These are phyloP conservation scores for Fraxinus ornus DNA, from an alignment of 305 asterid species.

Conservation along the genomic window DNA sequence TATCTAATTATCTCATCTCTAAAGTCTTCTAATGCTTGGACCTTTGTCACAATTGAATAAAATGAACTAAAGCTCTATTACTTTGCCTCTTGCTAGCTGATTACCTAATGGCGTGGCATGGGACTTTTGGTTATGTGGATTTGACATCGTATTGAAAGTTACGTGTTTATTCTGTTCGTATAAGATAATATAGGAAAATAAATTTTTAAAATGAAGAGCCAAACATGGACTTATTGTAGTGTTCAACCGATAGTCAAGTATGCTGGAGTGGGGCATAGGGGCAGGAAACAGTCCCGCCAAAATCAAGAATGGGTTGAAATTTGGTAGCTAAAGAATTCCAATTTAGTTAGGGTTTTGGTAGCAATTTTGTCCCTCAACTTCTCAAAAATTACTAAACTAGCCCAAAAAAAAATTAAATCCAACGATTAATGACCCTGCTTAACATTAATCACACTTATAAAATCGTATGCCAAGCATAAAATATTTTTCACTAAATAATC, in stretches of 20 bases:
- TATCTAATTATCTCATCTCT: conserved; percentile 36
- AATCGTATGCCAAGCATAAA: not conserved
- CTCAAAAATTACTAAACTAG: not conserved
- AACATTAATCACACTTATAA: not conserved
- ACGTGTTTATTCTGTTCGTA: no score
- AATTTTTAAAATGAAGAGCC: no score
- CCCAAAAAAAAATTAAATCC: not conserved
- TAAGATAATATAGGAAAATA: no score
- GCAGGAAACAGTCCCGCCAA: not conserved
- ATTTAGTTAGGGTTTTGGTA: not conserved
- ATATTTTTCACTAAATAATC: not conserved
- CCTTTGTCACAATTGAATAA: not conserved
- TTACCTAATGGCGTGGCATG: not conserved
- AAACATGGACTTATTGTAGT: not conserved
- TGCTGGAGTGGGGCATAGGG: not conserved
- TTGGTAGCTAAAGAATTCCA: not conserved
- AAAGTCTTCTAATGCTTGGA: not conserved
- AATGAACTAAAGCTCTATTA: not conserved
- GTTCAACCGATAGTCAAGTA: not conserved
- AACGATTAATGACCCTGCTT: not conserved
- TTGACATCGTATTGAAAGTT: not conserved
- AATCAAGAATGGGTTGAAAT: not conserved
- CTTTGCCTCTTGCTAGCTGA: not conserved
- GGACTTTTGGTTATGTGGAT: not conserved
- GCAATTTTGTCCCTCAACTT: not conserved